Base-by-base conservation (phyloP, 1,284 basidiomycete species). In the Ceratobasidium sp. region DNA sequence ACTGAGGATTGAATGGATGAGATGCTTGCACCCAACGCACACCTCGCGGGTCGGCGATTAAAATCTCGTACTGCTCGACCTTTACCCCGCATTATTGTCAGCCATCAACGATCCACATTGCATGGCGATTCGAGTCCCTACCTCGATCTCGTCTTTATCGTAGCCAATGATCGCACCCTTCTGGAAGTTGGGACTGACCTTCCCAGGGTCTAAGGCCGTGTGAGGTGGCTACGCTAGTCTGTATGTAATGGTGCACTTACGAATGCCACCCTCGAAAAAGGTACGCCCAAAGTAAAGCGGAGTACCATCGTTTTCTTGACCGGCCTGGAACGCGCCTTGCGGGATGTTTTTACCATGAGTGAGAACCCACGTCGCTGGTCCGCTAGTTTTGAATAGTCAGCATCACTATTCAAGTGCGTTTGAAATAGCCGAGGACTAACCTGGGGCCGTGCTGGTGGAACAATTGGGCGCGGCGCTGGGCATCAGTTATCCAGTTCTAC, bases 101-200 rank as follows among this genome's bases (percentile, higher is more conserved):
- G 18, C 21, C 4, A 50, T 50, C 48, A 4, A 50, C 48, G 48
- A 50, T 50, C 48, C 21, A 5, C 18, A 23, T 5, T 28, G 21
- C 26, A 50, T 23, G 48, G 48, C 48, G 48, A 50, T 39, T 72
- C 34, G 59, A 58, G 32, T 75, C 23, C 84, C 50, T 79, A 89
- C 89, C 18, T 88, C 83, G 60, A 86, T 81, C 76, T 89, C 88
- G 2, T 87, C 81, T 74, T 85, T 81, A 48, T 80, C 83, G 76
- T 84, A 90, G 10, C 89, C 89, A 73, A 92, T 84, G 46, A 86
- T 84, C 36, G 83, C 87, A 12, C 90, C 90, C 75, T 87, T 84
- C 78, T 85, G 78, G 80, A 88, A 87, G 23, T 81, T 81, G 6
- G 79, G 76, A 43, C 84, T 86, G 2, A 88, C 88, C 77, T 89